These are phyloP conservation scores for Balakata baccata DNA, from an alignment of 345 rosid species.

Conservation along the genomic window DNA sequence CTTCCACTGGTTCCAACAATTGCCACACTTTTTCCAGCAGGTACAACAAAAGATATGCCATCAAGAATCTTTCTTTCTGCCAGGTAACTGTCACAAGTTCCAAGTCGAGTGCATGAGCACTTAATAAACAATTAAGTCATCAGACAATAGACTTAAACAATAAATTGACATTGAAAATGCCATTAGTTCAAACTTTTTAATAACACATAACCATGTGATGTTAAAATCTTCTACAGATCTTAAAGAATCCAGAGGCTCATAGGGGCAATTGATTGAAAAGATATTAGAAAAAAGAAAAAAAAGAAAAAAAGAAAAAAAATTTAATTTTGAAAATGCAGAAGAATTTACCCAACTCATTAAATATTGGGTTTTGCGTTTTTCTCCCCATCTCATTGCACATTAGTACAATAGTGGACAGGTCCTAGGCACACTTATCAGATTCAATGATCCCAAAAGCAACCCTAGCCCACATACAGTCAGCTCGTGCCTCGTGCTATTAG, in stretches of 20 bases:
- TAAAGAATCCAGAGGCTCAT: background rate
- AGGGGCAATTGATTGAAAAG: too few relatives aligned
- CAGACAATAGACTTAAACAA: background rate
- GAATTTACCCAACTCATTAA: background rate
- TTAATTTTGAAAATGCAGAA: background rate
- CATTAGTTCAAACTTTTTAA: background rate
- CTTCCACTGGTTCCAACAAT: slow-evolving; percentile 99
- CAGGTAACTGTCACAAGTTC: slow-evolving; percentile 60
- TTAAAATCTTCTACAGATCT: background rate
- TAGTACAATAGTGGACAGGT: background rate
- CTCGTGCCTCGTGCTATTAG: background rate
- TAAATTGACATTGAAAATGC: background rate
- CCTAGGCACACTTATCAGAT: background rate
- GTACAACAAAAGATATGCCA: slow-evolving; percentile 82
- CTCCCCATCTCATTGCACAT: background rate
- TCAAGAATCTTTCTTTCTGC: slow-evolving; percentile 82
- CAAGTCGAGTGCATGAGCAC: slow-evolving; percentile 16
- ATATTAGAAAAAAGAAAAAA: too few relatives aligned
- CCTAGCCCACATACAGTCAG: background rate
- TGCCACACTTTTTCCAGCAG: slow-evolving; percentile 96
- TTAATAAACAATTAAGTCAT: slow-evolving; percentile 1
- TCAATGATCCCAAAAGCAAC: background rate
- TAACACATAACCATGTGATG: background rate
- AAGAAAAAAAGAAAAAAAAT: too few relatives aligned
- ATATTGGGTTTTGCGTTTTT: background rate